phyloP scores from a whole-genome alignment of 1,284 basidiomycete species.

The Waitea zeae region DNA sequence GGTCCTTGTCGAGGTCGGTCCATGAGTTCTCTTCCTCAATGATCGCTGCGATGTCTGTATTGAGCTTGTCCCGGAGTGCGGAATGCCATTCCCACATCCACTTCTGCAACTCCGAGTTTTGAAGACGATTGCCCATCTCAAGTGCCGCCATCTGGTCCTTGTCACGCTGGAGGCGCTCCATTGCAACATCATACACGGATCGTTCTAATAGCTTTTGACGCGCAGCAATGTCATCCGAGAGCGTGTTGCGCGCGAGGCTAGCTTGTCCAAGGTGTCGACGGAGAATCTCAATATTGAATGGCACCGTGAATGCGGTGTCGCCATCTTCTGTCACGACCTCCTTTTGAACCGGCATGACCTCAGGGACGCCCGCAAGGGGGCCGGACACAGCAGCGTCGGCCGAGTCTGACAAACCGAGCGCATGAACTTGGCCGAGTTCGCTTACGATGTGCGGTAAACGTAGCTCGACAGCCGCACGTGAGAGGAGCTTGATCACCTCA shows the following conservation, averaged over 20 bases:
- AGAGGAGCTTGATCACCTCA: slow-evolving; percentile 35
- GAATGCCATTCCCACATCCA: slow-evolving; percentile 87
- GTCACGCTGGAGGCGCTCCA: slow-evolving; percentile 54
- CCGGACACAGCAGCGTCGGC: slow-evolving; percentile 19
- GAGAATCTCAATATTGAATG: slow-evolving; percentile 59
- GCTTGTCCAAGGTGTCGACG: slow-evolving; percentile 49
- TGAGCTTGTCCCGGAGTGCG: slow-evolving; percentile 38
- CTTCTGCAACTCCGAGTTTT: slow-evolving; percentile 44
- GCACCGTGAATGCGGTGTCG: slow-evolving; percentile 16
- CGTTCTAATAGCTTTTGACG: slow-evolving; percentile 76
- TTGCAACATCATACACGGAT: slow-evolving; percentile 73
- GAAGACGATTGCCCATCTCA: slow-evolving; percentile 25
- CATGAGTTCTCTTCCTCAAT: slow-evolving; percentile 19
- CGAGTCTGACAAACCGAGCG: slow-evolving; percentile 17
- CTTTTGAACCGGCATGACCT: slow-evolving; percentile 31
- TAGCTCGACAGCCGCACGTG: slow-evolving; percentile 38
- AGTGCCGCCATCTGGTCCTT: slow-evolving; percentile 39
- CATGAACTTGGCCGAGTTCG: slow-evolving; percentile 37
- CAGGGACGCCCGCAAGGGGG: slow-evolving; percentile 32
- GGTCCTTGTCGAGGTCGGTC: slow-evolving; percentile 1
- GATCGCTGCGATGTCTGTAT: slow-evolving; percentile 37
- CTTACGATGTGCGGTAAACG: slow-evolving; percentile 30
- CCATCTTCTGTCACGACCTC: slow-evolving; percentile 9
- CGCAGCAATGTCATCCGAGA: slow-evolving; percentile 46
- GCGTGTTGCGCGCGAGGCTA: slow-evolving; percentile 39